Conservation (phyloP, 2,329 filamentous ascomycete species). For the Periglandula ipomoeae region DNA sequence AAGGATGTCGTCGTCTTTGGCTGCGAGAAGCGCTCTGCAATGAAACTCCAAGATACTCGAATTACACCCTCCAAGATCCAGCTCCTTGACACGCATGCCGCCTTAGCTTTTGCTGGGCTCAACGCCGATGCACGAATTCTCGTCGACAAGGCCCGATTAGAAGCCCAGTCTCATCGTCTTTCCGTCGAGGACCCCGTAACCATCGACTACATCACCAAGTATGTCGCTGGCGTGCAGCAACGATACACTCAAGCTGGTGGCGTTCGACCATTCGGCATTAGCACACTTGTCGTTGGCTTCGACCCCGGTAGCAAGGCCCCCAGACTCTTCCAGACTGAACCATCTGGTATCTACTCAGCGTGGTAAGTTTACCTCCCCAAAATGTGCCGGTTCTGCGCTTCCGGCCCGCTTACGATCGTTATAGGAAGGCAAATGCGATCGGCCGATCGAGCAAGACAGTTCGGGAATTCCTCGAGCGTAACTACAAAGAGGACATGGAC, state of each 20-base stretch:
- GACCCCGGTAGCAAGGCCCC: conserved; percentile 86
- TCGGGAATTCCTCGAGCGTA: conserved; percentile 94
- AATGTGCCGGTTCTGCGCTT: conserved; percentile 7
- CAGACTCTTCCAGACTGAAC: conserved; percentile 93
- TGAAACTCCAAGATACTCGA: conserved; percentile 98
- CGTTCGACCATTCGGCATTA: conserved; percentile 97
- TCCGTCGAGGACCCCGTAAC: conserved; percentile 96
- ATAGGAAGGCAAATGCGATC: conserved; percentile 98
- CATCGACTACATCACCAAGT: conserved; percentile 99
- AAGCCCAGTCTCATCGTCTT: conserved; percentile 93
- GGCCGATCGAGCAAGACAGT: conserved; percentile 98
- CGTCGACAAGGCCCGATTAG: conserved; percentile 93
- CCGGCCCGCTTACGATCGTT: conserved; percentile 4
- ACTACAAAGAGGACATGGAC: conserved; percentile 98
- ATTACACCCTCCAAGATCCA: conserved; percentile 99
- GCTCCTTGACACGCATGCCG: conserved; percentile 89
- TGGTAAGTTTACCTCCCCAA: conserved; percentile 51
- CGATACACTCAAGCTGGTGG: conserved; percentile 98
- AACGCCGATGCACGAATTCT: conserved; percentile 98
- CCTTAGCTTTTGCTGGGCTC: conserved; percentile 91
- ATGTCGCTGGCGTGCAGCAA: conserved; percentile 95
- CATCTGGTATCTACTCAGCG: conserved; percentile 98
- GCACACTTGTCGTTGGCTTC: conserved; percentile 96
- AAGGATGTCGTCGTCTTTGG: conserved; percentile 89
- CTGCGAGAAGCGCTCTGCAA: conserved; percentile 97